Percentiles rank a stretch among this genome's conserved stretches.
phyloP scores from a whole-genome alignment of 2,329 filamentous ascomycete genomes.

The Simplicillium aogashimaense region DNA sequence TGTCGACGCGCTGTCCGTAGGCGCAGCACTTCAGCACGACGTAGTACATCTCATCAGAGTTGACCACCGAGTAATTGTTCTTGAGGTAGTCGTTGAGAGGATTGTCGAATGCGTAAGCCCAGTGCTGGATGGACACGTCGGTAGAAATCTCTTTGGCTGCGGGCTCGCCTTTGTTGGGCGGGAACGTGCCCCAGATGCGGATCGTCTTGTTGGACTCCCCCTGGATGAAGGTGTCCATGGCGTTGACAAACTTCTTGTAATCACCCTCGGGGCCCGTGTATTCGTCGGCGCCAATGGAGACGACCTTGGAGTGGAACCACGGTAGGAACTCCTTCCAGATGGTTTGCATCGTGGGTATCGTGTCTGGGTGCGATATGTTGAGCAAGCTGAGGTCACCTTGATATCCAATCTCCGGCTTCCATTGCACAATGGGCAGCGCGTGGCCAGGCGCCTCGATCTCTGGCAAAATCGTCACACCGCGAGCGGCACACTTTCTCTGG shows the following conservation, averaged over 20 bases:
- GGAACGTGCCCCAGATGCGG: constrained; percentile 41
- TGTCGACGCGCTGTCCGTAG: constrained; percentile 37
- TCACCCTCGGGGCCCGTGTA: constrained; percentile 35
- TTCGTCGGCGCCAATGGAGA: constrained; percentile 46
- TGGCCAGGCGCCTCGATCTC: constrained; percentile 53
- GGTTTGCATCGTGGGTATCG: constrained; percentile 35
- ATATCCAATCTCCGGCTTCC: constrained; percentile 45
- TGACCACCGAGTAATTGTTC: constrained; percentile 14
- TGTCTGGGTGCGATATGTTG: constrained; percentile 32
- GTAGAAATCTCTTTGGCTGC: constrained; percentile 6
- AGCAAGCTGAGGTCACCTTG: constrained; percentile 35
- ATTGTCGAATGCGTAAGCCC: constrained; percentile 12
- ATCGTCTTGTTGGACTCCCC: constrained; percentile 30
- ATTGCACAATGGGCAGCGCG: constrained; percentile 44
- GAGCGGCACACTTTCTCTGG: constrained; percentile 38
- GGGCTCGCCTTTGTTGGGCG: constrained; percentile 11
- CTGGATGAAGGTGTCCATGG: constrained; percentile 35
- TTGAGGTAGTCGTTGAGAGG: constrained; percentile 9
- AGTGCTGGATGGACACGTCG: constrained; percentile 25
- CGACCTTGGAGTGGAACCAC: constrained; percentile 44
- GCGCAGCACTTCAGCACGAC: constrained; percentile 21
- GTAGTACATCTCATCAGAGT: constrained; percentile 13
- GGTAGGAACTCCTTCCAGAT: constrained; percentile 44
- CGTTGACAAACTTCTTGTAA: constrained; percentile 36
- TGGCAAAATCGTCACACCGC: constrained; percentile 47